Percentiles rank a stretch among this genome's conserved stretches.
These are phyloP conservation scores for Tolypocladium tundrense DNA, from an alignment of 2,329 filamentous ascomycete species.

Conservation along the genomic window DNA sequence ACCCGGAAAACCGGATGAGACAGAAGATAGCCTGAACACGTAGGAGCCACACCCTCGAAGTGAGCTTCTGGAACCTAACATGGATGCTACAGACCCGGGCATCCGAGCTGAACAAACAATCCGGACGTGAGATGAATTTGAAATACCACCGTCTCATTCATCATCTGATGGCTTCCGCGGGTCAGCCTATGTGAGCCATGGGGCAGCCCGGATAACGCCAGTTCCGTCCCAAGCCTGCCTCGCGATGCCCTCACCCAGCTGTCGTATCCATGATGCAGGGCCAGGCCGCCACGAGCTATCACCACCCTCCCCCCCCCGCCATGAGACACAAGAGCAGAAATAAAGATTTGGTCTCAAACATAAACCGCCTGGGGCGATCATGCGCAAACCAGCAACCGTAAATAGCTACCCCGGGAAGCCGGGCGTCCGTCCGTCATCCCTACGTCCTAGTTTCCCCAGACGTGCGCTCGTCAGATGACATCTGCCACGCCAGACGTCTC, in stretches of 20 bases:
- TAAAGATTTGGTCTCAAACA: background rate
- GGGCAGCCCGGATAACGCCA: background rate
- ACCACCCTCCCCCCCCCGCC: background rate
- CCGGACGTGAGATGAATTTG: background rate
- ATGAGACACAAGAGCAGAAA: background rate
- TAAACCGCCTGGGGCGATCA: background rate
- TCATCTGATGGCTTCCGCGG: background rate
- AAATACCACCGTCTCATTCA: background rate
- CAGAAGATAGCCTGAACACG: background rate
- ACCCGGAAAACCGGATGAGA: too few relatives aligned
- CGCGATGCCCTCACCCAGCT: background rate
- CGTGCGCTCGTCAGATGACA: background rate
- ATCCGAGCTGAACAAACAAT: background rate
- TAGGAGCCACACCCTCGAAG: too few relatives aligned
- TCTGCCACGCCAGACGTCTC: background rate
- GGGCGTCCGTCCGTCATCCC: background rate
- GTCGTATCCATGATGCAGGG: background rate
- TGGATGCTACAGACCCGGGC: background rate
- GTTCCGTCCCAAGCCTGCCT: background rate
- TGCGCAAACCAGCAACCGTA: background rate
- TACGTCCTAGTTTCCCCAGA: background rate
- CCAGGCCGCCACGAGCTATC: background rate
- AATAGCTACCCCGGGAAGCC: background rate
- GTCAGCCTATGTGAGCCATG: background rate
- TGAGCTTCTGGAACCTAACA: background rate